phyloP scores from a whole-genome alignment of 805 yeast species.

The Citeromyces nyonsensis region DNA sequence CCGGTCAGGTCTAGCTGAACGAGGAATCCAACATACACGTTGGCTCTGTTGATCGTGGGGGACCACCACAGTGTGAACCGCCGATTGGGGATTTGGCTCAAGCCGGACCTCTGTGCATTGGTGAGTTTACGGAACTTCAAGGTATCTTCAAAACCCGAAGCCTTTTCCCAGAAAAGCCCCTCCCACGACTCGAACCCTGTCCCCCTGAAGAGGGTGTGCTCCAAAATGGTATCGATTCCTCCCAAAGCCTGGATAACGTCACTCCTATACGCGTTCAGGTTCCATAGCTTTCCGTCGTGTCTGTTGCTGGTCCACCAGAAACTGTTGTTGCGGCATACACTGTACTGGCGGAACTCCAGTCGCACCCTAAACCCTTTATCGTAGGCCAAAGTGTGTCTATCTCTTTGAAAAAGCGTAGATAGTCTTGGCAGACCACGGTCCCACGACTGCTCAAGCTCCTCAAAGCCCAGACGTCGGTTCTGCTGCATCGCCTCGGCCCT shows the following conservation, averaged over 20 bases:
- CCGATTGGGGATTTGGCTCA: constrained; percentile 94
- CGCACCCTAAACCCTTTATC: constrained; percentile 89
- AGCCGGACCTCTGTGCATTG: constrained; percentile 94
- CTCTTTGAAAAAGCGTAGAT: constrained; percentile 88
- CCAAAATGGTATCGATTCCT: constrained; percentile 90
- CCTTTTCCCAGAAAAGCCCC: constrained; percentile 96
- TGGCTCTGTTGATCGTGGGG: constrained; percentile 95
- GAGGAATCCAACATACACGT: constrained; percentile 92
- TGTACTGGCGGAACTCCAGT: constrained; percentile 60
- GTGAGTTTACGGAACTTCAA: constrained; percentile 89
- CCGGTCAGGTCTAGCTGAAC: constrained; percentile 96
- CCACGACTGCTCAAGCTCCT: constrained; percentile 91
- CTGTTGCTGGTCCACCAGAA: constrained; percentile 94
- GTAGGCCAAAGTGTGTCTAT: constrained; percentile 84
- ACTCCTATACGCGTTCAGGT: constrained; percentile 77
- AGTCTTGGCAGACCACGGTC: constrained; percentile 95
- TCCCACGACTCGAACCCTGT: constrained; percentile 99
- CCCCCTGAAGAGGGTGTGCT: constrained; percentile 88
- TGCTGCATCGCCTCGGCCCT: constrained; percentile 77
- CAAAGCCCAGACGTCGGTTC: constrained; percentile 76
- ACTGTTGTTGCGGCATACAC: constrained; percentile 62
- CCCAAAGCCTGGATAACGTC: constrained; percentile 97
- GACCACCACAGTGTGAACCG: constrained; percentile 99
- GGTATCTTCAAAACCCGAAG: constrained; percentile 93
- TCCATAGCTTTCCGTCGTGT: constrained; percentile 96